phyloP scores from a whole-genome alignment of 352 stramenopile genomes.

The Phytophthora meadii region DNA sequence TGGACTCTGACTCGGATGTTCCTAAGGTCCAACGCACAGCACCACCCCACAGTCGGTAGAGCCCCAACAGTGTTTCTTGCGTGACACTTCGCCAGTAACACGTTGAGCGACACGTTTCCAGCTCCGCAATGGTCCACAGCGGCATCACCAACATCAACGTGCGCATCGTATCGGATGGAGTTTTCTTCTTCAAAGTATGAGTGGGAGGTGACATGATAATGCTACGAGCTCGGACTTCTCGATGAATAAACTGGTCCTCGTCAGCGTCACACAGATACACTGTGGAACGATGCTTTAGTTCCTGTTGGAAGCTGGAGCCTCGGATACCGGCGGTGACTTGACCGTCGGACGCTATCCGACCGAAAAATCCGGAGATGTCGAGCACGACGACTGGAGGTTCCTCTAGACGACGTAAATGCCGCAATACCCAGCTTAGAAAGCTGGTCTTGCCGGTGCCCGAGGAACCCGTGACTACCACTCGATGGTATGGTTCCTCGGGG shows the following conservation, averaged over 20 bases:
- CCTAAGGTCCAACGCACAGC: slow-evolving; percentile 36
- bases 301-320: slow-evolving; percentile 32
- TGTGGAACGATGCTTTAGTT: slow-evolving; percentile 31
- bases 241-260: not conserved
- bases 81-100: slow-evolving; percentile 35
- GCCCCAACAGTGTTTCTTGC: slow-evolving; percentile 28
- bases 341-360: slow-evolving; percentile 32
- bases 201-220: slow-evolving; percentile 29
- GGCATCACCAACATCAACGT: slow-evolving; percentile 44
- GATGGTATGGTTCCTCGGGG: slow-evolving; percentile 22
- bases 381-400: slow-evolving; percentile 41
- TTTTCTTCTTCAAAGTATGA: slow-evolving; percentile 1
- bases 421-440: slow-evolving; percentile 47
- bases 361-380: slow-evolving; percentile 39
- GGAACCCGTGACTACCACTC: slow-evolving; percentile 44
- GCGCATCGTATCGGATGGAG: slow-evolving; percentile 9
- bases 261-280: slow-evolving; percentile 44
- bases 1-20: slow-evolving; percentile 20
- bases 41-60: slow-evolving; percentile 47
- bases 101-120: slow-evolving; percentile 38
- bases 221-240: slow-evolving; percentile 30
- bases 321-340: slow-evolving; percentile 26
- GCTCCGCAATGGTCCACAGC: slow-evolving; percentile 43
- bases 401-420: slow-evolving; percentile 16
- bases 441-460: slow-evolving; percentile 47